A percentile compares a stretch with the other conserved stretches of the same genome.
phyloP scores from a whole-genome alignment of 805 yeast genomes.

The Phaffomyces antillensis region DNA sequence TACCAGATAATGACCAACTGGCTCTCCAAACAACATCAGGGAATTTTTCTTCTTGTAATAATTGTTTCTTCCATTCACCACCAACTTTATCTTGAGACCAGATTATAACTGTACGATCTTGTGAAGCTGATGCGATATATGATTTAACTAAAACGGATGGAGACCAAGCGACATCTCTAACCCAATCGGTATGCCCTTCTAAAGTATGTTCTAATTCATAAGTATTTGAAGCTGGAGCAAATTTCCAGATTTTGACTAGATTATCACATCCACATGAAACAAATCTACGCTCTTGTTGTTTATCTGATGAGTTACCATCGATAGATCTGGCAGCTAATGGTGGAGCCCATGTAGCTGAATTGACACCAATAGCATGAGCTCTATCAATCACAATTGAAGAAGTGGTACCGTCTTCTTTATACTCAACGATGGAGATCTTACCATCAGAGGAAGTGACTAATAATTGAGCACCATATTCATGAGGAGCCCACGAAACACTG shows the following conservation, averaged over 20 bases:
- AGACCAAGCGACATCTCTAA: constrained; percentile 97
- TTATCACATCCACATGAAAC: constrained; percentile 96
- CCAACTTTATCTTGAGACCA: constrained; percentile 79
- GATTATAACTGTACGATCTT: constrained; percentile 87
- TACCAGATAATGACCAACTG: constrained; percentile 95
- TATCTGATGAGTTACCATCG: constrained; percentile 23
- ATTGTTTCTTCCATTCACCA: constrained; percentile 74
- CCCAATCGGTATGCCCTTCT: constrained; percentile 96
- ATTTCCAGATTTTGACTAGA: constrained; percentile 85
- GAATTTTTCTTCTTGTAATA: constrained; percentile 71
- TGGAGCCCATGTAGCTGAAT: constrained; percentile 95
- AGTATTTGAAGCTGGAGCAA: constrained; percentile 44
- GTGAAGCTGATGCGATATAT: constrained; percentile 94
- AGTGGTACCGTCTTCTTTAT: constrained; percentile 80
- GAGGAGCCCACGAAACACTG: constrained; percentile 95
- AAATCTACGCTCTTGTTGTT: constrained; percentile 56
- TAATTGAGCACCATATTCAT: constrained; percentile 88
- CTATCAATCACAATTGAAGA: constrained; percentile 42
- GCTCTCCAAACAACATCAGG: constrained; percentile 99
- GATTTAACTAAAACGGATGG: constrained; percentile 82
- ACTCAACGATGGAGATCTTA: constrained; percentile 81
- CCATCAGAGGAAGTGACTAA: constrained; percentile 94
- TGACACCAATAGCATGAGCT: constrained; percentile 92
- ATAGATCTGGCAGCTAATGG: constrained; percentile 30
- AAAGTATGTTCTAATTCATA: constrained; percentile 71